Evolutionary conservation across 306 rosid species (phyloP), one percentile per base, ranked within the genome.

Genomic region (Pterocarpus santalinus): DNA sequence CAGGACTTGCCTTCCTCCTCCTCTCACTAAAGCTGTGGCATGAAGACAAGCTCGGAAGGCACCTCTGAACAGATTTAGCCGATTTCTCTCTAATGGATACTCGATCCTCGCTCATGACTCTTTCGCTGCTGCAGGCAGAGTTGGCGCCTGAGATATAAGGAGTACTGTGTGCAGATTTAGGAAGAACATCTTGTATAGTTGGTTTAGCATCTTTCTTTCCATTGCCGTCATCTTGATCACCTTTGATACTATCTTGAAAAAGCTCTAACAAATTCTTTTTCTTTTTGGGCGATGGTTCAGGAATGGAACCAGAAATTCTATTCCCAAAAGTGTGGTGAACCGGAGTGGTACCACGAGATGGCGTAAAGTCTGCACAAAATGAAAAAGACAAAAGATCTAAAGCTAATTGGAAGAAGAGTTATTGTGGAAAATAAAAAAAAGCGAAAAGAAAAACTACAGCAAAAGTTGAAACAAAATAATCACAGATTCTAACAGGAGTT

Each of bases 321-420:
- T 79, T 80, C 2, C 84, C 87, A 8, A 73, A 58, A 49, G 75
- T 11, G 62, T 77, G 84, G 77, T 89, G 94, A 78, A 90, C 82
- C 1, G 98, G 99, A 5, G 99, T 93, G 84, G 49, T 92, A 35
- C 96, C 97, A 2, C 97, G 85, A 62, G 98, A 96, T 53, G 99
- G 97, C 14, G 98, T 93, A 66, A 93, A 92, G 55, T 96, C 99
- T 96, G 88, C 78, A 75, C 32, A 49, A 78, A 11, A 28, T 14
- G 65, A 53, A 66, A 76, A 15, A 58, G 44, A 52, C 44, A 32
- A 33, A 51, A 56, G 6, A 76, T 47, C 60, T 32, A 28, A 81
- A 8, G 85, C 70, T 39, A 30, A 43, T 43, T 15, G 17, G 60
- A 30, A 68, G 33, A 39, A 36, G 58, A 8, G 8, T n/a, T n/a